Percentiles rank a stretch among this genome's conserved stretches.
phyloP scores from a whole-genome alignment of 495 filamentous ascomycete species.

The Opeltia flavorubescens region DNA sequence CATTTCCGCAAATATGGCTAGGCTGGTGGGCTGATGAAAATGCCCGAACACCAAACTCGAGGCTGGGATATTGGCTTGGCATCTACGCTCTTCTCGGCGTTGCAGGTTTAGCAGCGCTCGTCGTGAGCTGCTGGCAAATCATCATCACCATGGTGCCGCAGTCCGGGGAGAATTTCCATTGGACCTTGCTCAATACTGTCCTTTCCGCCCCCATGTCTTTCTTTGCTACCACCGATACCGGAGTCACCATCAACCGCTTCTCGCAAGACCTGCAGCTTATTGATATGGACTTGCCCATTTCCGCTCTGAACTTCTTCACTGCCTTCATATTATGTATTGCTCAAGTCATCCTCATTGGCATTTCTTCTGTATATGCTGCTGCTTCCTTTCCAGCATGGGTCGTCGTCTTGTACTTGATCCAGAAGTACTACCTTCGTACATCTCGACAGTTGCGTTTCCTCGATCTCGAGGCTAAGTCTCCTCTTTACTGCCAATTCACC shows the following conservation, averaged over 20 bases:
- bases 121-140: slow-evolving; percentile 36
- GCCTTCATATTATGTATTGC: slow-evolving; percentile 31
- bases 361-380: slow-evolving; percentile 33
- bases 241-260: slow-evolving; percentile 38
- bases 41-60: slow-evolving; percentile 23
- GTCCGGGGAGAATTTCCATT: slow-evolving; percentile 36
- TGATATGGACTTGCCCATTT: slow-evolving; percentile 39
- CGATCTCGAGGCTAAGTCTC: slow-evolving; percentile 47
- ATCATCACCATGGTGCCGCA: slow-evolving; percentile 40
- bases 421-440: slow-evolving; percentile 48
- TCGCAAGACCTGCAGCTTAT: slow-evolving; percentile 48
- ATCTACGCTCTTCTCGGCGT: slow-evolving; percentile 40
- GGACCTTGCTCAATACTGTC: slow-evolving; percentile 33
- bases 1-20: slow-evolving; percentile 39
- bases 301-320: slow-evolving; percentile 32
- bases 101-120: slow-evolving; percentile 27
- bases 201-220: slow-evolving; percentile 33
- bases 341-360: slow-evolving; percentile 36
- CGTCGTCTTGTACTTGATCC: slow-evolving; percentile 36
- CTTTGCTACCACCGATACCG: slow-evolving; percentile 32
- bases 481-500: slow-evolving; percentile 43
- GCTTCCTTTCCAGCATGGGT: slow-evolving; percentile 36
- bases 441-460: slow-evolving; percentile 50
- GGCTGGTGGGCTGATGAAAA: slow-evolving; percentile 40
- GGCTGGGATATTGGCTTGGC: slow-evolving; percentile 37